Conservation (phyloP, 1,139 yeast species). For the Protomyces macrosporus region DNA sequence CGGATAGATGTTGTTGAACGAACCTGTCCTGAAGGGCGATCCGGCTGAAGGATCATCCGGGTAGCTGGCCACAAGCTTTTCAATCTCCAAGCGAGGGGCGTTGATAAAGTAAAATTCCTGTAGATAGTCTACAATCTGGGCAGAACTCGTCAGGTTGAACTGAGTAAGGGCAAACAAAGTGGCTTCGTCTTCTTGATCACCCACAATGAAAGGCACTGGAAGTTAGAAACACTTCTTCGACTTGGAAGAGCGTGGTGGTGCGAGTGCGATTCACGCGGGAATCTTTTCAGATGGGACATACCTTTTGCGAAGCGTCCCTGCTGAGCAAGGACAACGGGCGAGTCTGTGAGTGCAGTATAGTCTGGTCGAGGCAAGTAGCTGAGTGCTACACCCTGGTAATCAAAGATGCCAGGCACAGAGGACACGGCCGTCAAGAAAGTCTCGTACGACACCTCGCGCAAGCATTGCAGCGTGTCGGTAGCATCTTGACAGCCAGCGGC, state of each 20-base stretch:
- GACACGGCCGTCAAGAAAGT: not conserved
- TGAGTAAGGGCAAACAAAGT: not conserved
- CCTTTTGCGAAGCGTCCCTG: not conserved
- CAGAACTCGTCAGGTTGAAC: not conserved
- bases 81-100: not conserved
- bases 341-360: not conserved
- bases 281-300: too few relatives aligned
- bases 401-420: not conserved
- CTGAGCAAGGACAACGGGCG: not conserved
- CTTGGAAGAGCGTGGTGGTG: too few relatives aligned
- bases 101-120: not conserved
- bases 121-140: not conserved
- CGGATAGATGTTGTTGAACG: not conserved
- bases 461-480: not conserved
- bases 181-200: not conserved
- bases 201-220: not conserved
- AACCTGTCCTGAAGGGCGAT: not conserved
- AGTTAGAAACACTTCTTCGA: too few relatives aligned
- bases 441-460: not conserved
- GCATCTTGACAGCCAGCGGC: not conserved
- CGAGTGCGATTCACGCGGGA: too few relatives aligned
- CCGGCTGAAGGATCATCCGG: not conserved
- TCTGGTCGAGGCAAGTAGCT: not conserved
- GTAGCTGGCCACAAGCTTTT: not conserved
- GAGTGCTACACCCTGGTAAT: not conserved